Evolutionary conservation across 495 filamentous ascomycete genomes (phyloP), one percentile per base, ranked within the genome.

Genomic region (Cudoniella acicularis): DNA sequence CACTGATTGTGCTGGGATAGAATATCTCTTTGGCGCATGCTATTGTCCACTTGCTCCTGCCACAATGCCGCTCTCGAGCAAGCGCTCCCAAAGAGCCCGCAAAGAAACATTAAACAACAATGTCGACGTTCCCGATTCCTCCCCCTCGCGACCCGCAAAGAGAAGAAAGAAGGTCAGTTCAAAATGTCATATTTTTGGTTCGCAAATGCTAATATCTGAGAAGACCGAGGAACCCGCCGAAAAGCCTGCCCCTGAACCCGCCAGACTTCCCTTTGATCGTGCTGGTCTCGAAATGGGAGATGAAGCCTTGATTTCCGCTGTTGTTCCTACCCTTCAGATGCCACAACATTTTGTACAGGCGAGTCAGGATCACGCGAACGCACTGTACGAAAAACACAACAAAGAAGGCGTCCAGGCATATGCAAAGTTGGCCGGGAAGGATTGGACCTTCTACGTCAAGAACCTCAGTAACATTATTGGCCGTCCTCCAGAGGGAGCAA

Each of bases 371-470:
- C 84, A 89, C 67, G 78, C 86, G 48, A 96, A 90, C 68, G 72
- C 77, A 54, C 78, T 90, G 56, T 83, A 87, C 61, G 86, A 87
- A 69, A 77, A 79, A 51, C 84, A 89, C 60, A 86, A 86, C 54
- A 78, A 77, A 41, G 81, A 87, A 54, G 87, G 86, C 24, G 87
- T 92, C 63, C 84, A 87, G 65, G 94, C 95, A 18, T 98, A 92
- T 71, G 94, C 94, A 16, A 96, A 96, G 73, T 88, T 98, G 60
- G 86, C 91, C 40, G 94, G 92, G 30, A 81, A 84, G 54, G 87
- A 91, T 66, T 98, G 94, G 94, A 96, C 93, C 10, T 98, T 90
- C 72, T 97, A 92, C 70, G 85, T 98, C 61, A 89, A 87, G 61
- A 84, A 83, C 24, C 79, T 92, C 48, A 79, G 82, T 54, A 83